Evolutionary conservation across 192 early-diverging fungal species (phyloP).

Genomic region (Coemansia sp.): DNA sequence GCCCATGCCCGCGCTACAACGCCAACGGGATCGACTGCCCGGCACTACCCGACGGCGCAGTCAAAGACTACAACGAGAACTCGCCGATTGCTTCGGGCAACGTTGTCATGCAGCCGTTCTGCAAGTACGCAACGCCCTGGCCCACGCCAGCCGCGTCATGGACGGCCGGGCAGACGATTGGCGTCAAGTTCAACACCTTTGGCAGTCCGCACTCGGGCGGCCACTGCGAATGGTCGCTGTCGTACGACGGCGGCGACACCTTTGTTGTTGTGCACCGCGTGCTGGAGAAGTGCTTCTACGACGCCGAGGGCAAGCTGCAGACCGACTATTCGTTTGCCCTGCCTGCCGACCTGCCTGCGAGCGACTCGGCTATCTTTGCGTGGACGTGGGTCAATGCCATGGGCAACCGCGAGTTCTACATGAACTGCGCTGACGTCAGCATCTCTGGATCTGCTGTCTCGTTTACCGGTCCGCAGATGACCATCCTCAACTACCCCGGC

Average conservation of each 20-base stretch:
- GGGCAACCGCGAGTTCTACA: slow-evolving; percentile 50
- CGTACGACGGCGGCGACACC: slow-evolving; percentile 49
- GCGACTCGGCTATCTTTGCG: slow-evolving; percentile 45
- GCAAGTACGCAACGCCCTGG: slow-evolving; percentile 27
- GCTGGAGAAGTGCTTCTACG: slow-evolving; percentile 16
- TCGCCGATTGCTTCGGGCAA: slow-evolving; percentile 13
- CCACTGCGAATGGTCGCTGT: slow-evolving; percentile 58
- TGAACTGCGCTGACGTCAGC: slow-evolving; percentile 26
- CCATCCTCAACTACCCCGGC: slow-evolving; percentile 8
- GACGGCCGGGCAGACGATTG: slow-evolving; percentile 24
- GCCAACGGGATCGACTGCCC: slow-evolving; percentile 14
- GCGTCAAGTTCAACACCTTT: slow-evolving; percentile 19
- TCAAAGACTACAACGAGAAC: slow-evolving; percentile 18
- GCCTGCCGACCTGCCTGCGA: slow-evolving; percentile 48
- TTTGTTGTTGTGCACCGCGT: slow-evolving; percentile 52
- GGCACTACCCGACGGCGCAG: slow-evolving; percentile 10
- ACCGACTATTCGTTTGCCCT: slow-evolving; percentile 21
- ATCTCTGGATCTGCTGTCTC: slow-evolving; percentile 2
- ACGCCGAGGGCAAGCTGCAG: slow-evolving; percentile 1
- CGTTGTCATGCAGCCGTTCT: slow-evolving; percentile 18
- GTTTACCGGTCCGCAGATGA: slow-evolving; percentile 13
- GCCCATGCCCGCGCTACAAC: slow-evolving; percentile 25
- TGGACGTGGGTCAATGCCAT: slow-evolving; percentile 61
- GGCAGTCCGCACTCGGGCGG: slow-evolving; percentile 54
- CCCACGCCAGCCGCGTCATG: slow-evolving; percentile 13